Evolutionary conservation across 1,284 basidiomycete species (phyloP).

Genomic region (Golubevia pallescens): DNA sequence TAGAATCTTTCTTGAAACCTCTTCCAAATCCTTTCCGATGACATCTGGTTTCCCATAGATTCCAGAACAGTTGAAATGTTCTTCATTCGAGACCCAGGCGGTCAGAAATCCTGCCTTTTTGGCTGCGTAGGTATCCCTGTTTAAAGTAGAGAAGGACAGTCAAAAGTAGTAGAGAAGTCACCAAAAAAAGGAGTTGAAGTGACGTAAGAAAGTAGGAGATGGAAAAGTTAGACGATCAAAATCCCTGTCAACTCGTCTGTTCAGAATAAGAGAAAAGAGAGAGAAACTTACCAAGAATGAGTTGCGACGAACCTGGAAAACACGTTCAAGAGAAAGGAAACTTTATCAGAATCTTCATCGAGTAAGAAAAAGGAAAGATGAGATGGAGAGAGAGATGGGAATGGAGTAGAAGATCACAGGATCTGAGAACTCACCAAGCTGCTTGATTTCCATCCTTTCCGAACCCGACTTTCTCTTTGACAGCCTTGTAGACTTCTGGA

Average conservation of each 20-base stretch:
- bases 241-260: too few species aligned
- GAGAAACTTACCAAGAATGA: slow-evolving; percentile 26
- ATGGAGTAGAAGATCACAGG: background rate
- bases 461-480: slow-evolving; percentile 9
- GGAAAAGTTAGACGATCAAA: too few species aligned
- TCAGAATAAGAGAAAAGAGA: too few species aligned
- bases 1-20: slow-evolving; percentile 35
- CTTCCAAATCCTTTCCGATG: slow-evolving; percentile 30
- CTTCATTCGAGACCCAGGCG: slow-evolving; percentile 50
- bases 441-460: background rate
- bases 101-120: slow-evolving; percentile 34
- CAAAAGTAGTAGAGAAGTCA: too few species aligned
- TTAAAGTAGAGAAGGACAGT: too few species aligned
- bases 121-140: slow-evolving; percentile 19
- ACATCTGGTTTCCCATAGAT: slow-evolving; percentile 44
- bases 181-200: too few species aligned
- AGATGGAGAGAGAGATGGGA: background rate
- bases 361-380: too few species aligned
- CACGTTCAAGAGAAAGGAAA: too few species aligned
- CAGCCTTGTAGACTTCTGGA: slow-evolving; percentile 34
- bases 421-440: slow-evolving; percentile 10
- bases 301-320: slow-evolving; percentile 52
- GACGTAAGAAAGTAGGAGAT: too few species aligned
- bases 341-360: too few species aligned
- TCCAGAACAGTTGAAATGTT: slow-evolving; percentile 26